Base-by-base conservation (phyloP, 179 eudicot species). In the Drosera spatulata region DNA sequence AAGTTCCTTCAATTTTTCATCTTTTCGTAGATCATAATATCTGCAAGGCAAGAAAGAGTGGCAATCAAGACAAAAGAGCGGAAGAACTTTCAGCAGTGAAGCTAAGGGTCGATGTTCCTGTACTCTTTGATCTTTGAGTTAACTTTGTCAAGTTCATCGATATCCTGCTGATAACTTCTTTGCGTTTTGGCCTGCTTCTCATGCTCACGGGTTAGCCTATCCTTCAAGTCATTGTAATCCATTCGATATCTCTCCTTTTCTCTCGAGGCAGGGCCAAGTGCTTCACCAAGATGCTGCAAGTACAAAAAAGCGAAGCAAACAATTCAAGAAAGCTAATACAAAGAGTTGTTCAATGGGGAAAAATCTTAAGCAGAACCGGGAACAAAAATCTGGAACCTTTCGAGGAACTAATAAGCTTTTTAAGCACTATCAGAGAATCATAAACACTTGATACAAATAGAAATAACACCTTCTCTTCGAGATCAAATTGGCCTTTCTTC, bases 391-490 rank as follows among this genome's bases (percentile, higher is more conserved):
- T n/a, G n/a, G n/a, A n/a, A n/a, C n/a, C n/a, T n/a, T n/a, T n/a
- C n/a, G 49, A 50, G 4, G 13, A 50, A 7, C 1, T 50, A 4
- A 4, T 50, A 13, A n/a, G n/a, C n/a, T n/a, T 4, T n/a, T 22
- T 22, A 0, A 22, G 33, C 33, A 22, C 1, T 22, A 4, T 2
- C 1, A 43, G 45, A 43, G 8, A 7, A 4, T 7, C 8, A 7
- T 43, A 43, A 43, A 0, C 1, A 7, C 45, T 43, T 43, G 45
- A 43, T 4, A 7, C 2, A 4, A 1, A 4, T 43, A 4, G 8
- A 43, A 43, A 7, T 43, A 43, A 56, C 72, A 93, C 99, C 96
- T 86, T 93, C 69, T 76, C 86, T 55, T 93, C 93, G 72, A 86
- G 78, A 68, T 84, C 90, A 56, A 69, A 53, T 69, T 78, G 79